These are phyloP conservation scores for Cucurbita ficifolia DNA, from an alignment of 306 rosid species.

Conservation along the genomic window DNA sequence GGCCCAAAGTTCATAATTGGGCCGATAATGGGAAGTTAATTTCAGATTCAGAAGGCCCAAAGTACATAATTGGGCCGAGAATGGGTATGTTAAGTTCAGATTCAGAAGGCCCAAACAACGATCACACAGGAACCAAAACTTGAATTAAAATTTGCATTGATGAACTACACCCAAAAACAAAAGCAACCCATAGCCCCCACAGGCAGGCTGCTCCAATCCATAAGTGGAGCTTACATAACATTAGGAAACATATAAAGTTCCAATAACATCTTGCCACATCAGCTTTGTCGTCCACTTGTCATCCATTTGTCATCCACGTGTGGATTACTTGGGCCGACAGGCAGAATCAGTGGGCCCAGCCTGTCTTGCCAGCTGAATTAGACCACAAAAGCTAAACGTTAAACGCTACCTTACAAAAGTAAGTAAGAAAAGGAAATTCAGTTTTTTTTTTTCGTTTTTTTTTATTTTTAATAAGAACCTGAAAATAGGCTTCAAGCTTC, in stretches of 20 bases:
- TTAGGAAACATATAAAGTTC: background rate
- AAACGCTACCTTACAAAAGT: background rate
- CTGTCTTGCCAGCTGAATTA: conserved; percentile 49
- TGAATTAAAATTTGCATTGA: background rate
- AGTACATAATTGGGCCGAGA: background rate
- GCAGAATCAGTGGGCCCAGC: conserved; percentile 34
- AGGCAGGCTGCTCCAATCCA: background rate
- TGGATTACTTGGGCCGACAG: conserved; percentile 33
- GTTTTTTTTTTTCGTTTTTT: too few species aligned
- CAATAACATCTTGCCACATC: conserved; percentile 5
- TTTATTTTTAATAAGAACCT: conserved; percentile 20
- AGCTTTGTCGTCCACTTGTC: background rate
- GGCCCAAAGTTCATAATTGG: too few species aligned
- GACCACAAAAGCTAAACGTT: background rate
- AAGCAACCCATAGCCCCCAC: background rate
- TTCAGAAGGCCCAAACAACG: background rate
- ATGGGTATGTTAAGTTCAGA: background rate
- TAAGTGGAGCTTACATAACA: conserved; percentile 4
- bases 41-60: background rate
- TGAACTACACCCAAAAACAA: background rate
- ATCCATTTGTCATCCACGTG: background rate
- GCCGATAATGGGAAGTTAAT: too few species aligned
- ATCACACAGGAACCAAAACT: background rate
- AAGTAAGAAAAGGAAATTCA: too few species aligned
- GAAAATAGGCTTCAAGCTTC: conserved; percentile 89